A percentile compares a stretch with the other conserved stretches of the same genome.
phyloP scores from a whole-genome alignment of 257 asterid species.

The Nicotiana knightiana region DNA sequence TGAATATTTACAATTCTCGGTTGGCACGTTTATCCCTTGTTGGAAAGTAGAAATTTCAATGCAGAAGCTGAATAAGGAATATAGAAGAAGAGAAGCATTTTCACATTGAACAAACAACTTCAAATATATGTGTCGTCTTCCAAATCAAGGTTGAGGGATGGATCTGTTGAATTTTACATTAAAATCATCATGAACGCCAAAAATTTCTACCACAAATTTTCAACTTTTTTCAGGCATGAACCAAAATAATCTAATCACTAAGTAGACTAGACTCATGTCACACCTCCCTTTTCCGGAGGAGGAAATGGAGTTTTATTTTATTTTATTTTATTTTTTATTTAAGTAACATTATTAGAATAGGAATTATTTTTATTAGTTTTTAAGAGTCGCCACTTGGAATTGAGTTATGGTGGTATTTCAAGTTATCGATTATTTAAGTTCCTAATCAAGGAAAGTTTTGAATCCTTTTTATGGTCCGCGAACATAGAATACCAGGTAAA shows the following conservation, averaged over 20 bases:
- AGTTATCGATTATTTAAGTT: too few relatives aligned
- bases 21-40: not conserved
- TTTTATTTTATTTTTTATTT: too few relatives aligned
- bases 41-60: not conserved
- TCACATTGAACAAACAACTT: not conserved
- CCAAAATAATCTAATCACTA: not conserved
- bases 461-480: too few relatives aligned
- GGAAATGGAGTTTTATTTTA: too few relatives aligned
- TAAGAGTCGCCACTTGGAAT: too few relatives aligned
- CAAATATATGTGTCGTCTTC: not conserved
- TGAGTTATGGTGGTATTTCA: too few relatives aligned
- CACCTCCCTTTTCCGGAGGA: too few relatives aligned
- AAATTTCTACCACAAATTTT: not conserved
- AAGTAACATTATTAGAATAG: too few relatives aligned
- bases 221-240: not conserved
- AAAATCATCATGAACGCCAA: not conserved
- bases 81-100: not conserved
- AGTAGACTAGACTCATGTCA: not conserved
- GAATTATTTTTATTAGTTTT: too few relatives aligned
- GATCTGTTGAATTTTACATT: not conserved
- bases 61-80: not conserved
- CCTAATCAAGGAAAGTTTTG: too few relatives aligned
- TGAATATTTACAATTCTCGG: not conserved
- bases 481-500: too few relatives aligned
- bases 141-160: not conserved